Evolutionary conservation across 495 filamentous ascomycete species (phyloP).

Genomic region (Neurospora tetrasperma): DNA sequence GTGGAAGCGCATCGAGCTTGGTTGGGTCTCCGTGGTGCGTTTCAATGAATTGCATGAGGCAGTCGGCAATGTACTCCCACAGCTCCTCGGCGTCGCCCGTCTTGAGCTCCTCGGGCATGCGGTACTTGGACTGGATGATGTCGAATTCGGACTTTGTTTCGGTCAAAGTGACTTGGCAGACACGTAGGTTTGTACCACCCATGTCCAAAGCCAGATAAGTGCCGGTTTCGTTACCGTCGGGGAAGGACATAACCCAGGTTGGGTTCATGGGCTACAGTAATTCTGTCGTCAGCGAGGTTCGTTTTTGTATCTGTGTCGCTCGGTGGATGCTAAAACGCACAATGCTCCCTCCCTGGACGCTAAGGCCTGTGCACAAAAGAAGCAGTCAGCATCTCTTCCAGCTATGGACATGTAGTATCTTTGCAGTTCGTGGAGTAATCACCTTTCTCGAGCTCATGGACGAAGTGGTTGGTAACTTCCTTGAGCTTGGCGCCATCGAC

Average conservation of each 20-base stretch:
- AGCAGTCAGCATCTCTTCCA: background rate
- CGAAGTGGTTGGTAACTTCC: slow-evolving; percentile 78
- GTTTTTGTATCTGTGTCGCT: background rate
- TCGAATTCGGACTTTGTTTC: slow-evolving; percentile 93
- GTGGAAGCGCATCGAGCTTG: slow-evolving; percentile 55
- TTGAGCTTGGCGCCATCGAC: slow-evolving; percentile 73
- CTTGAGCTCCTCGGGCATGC: slow-evolving; percentile 92
- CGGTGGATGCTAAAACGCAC: slow-evolving; percentile 43
- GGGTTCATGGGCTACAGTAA: slow-evolving; percentile 84
- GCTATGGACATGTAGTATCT: background rate
- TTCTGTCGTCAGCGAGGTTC: slow-evolving; percentile 6
- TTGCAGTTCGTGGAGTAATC: background rate
- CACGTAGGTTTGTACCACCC: slow-evolving; percentile 96
- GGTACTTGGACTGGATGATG: slow-evolving; percentile 97
- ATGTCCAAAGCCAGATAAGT: slow-evolving; percentile 93
- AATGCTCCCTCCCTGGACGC: slow-evolving; percentile 82
- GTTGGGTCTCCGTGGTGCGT: slow-evolving; percentile 66
- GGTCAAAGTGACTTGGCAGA: slow-evolving; percentile 89
- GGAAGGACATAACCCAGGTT: slow-evolving; percentile 94
- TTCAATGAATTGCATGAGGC: slow-evolving; percentile 90
- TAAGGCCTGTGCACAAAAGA: slow-evolving; percentile 48
- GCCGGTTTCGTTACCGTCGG: slow-evolving; percentile 79
- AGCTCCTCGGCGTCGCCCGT: slow-evolving; percentile 83
- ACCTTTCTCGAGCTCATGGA: slow-evolving; percentile 83
- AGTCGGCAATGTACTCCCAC: slow-evolving; percentile 97